Evolutionary conservation across 768 basidiomycete genomes (phyloP), one percentile per base, ranked within the genome.

Genomic region (Rhodotorula toruloides): DNA sequence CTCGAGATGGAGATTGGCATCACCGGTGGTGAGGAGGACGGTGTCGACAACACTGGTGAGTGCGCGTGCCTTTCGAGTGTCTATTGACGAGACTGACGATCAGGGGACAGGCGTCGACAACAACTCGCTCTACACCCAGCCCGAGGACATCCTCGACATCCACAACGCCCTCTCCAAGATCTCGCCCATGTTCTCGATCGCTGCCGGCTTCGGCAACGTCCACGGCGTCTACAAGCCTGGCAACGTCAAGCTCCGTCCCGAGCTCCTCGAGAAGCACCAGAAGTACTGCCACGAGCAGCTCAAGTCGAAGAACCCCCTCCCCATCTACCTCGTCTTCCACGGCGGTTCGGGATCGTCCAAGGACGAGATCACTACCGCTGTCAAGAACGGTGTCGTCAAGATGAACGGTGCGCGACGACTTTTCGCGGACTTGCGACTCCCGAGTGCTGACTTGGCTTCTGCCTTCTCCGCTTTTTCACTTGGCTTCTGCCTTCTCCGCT

Each of bases 1-100:
- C 90, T 99, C 78, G 96, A 99, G 84, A 99, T 99, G 96, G 96
- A 99, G 81, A 99, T 99, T 78, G 96, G 96, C 76, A 98, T 99
- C 80, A 99, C 96, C 56, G 96, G 96, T 76, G 96, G 96, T 74
- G 96, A 99, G 79, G 96, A 99, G 79, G 96, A 98, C 76, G 94
- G 96, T 77, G 96, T 99, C 54, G 94, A 99, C 81, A 99, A 99
- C 84, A 87, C 91, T 52, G 48, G 56, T 62, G 55, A 17, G 65
- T 60, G 11, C 17, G 29, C 7, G 4, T 42, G 14, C 43, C 32
- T 9, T 27, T 27, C 14, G 40, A 2, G 29, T 31, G 4, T 17
- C 31, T 31, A 27, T 9, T 21, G 43, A 57, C 9, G 5, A 11
- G 6, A 43, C 40, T 61, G 46, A 44, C 50, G 31, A 25, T 0